phyloP scores from a whole-genome alignment of 371 early-diverging fungal species.

The Mortierella sp. region DNA sequence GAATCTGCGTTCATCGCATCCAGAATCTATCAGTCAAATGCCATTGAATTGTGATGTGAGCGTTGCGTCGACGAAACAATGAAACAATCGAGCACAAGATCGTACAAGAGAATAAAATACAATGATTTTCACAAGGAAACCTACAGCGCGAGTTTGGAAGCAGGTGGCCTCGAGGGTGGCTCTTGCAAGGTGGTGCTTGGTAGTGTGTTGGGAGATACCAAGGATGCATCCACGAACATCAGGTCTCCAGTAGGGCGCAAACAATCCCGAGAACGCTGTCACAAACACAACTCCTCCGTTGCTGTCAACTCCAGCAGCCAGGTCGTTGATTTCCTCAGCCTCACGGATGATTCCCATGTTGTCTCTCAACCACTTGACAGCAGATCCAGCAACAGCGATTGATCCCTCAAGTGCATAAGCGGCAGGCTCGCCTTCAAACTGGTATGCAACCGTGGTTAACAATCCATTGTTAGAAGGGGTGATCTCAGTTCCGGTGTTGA shows the following conservation, averaged over 20 bases:
- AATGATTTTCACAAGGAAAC: not conserved
- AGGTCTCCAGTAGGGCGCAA: constrained; percentile 96
- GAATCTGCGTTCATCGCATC: constrained; percentile 91
- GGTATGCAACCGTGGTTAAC: constrained; percentile 93
- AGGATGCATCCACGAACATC: constrained; percentile 93
- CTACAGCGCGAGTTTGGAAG: constrained; percentile 88
- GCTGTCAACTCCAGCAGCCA: constrained; percentile 74
- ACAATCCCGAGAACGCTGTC: constrained; percentile 95
- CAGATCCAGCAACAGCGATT: constrained; percentile 94
- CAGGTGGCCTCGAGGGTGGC: constrained; percentile 93
- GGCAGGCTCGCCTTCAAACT: constrained; percentile 86
- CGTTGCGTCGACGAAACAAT: not conserved
- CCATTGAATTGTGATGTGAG: not conserved
- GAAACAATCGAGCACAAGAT: not conserved
- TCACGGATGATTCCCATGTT: constrained; percentile 85
- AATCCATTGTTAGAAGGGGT: constrained; percentile 88
- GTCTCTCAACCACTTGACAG: constrained; percentile 94
- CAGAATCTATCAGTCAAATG: constrained; percentile 68
- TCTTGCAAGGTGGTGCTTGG: constrained; percentile 86
- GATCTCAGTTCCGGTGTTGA: constrained; percentile 91
- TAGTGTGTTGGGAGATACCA: constrained; percentile 93
- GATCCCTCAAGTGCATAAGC: constrained; percentile 96
- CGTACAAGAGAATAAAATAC: not conserved
- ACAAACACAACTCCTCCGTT: constrained; percentile 96
- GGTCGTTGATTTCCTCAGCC: constrained; percentile 78